These are phyloP conservation scores for Zychaea mexicana DNA, from an alignment of 371 early-diverging fungal species.

Conservation along the genomic window DNA sequence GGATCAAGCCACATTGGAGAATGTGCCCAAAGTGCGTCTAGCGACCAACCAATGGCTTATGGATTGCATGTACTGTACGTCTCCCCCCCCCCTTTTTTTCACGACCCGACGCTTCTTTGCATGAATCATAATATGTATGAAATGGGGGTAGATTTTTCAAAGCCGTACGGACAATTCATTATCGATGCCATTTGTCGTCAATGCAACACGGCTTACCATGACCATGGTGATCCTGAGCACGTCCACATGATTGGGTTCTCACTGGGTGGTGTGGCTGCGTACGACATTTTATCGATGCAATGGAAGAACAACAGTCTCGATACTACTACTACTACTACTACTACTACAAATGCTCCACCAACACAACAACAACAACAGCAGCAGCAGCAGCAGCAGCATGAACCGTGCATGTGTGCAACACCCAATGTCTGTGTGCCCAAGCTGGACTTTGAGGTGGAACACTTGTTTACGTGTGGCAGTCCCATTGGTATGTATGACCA, in stretches of 20 bases:
- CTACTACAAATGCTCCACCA: not conserved
- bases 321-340: not conserved
- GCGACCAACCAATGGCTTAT: constrained; percentile 50
- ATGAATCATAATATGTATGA: too few species aligned
- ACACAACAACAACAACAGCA: not conserved
- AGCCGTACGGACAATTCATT: constrained; percentile 53
- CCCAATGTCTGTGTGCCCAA: constrained; percentile 26
- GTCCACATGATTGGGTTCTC: constrained; percentile 64
- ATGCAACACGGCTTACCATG: constrained; percentile 53
- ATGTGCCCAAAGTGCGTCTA: constrained; percentile 53
- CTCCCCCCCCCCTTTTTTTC: not conserved
- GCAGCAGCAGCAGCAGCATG: not conserved
- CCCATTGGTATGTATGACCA: constrained; percentile 62
- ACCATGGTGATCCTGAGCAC: constrained; percentile 54
- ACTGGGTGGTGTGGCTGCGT: constrained; percentile 68
- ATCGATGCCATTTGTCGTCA: constrained; percentile 55
- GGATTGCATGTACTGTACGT: constrained; percentile 46
- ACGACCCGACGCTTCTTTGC: too few species aligned
- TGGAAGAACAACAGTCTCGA: constrained; percentile 15
- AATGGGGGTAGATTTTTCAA: constrained; percentile 42
- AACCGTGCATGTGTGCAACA: constrained; percentile 1
- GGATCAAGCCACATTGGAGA: constrained; percentile 37
- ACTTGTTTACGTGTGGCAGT: constrained; percentile 60
- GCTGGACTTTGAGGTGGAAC: constrained; percentile 40
- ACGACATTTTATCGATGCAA: constrained; percentile 57